Base-by-base conservation (phyloP, 73 alveolate genomes). In the Paramecium octaurelia region DNA sequence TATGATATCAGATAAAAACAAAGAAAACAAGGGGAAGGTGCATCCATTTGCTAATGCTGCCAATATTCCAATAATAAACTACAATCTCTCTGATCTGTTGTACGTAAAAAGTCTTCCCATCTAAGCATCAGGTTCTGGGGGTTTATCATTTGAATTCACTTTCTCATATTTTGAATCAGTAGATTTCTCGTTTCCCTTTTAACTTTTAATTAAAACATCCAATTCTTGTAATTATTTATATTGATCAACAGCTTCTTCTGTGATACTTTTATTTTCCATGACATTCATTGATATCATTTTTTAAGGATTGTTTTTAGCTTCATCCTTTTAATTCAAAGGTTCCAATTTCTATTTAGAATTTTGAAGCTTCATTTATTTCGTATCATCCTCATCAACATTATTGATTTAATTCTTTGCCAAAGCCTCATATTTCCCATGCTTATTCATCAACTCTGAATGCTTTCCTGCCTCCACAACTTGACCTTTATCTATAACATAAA, bases 401-500 rank as follows among this genome's bases (percentile, higher is more conserved):
- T 34, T 68, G 27, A 68, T 31, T 34, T 34, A 68, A 68, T 68
- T 68, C 84, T 75, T 40, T 1, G 90, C 95, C 16, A 91, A 54
- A 16, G 38, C 68, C 36, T 92, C 93, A 92, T 69, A 92, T 14
- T 64, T 88, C n/a, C 95, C 92, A 1, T 86, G 58, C 10, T 36
- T 14, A 29, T 92, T 92, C 29, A 86, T 86, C 29, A 92, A 36
- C 7, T 58, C 50, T 20, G 10, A 38, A 92, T 92, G 95, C 3
- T 93, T 85, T 18, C 95, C 95, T 43, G 23, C 21, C 60, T 92
- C 95, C 14, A 69, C 85, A 20, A 92, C 86, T 36, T 57, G 6
- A 6, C 96, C 96, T 83, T 93, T 46, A 16, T 92, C 93, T 12
- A 93, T 77, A 10, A 93, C 95, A 80, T 44, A 46, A 12, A 93